Conservation (phyloP, 805 yeast species). For the Peterozyma toletana region DNA sequence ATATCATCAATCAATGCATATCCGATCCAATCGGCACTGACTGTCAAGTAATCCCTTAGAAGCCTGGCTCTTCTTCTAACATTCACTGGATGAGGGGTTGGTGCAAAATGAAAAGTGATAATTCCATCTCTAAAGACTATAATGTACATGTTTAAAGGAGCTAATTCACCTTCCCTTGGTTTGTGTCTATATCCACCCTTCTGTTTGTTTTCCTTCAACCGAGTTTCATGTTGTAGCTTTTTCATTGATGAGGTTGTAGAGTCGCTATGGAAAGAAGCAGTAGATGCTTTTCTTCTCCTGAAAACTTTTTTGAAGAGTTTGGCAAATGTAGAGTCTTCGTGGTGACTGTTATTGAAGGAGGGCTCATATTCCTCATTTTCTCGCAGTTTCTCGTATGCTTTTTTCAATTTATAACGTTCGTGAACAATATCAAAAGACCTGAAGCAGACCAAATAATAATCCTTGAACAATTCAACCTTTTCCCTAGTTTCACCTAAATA, state of each 20-base stretch:
- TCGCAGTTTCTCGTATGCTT: constrained; percentile 31
- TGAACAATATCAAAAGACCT: constrained; percentile 76
- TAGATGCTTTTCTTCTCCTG: background rate
- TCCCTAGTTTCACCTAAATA: constrained; percentile 91
- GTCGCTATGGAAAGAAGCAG: background rate
- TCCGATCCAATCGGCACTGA: constrained; percentile 94
- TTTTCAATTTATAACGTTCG: constrained; percentile 51
- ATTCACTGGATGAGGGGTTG: constrained; percentile 94
- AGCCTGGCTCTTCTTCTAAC: constrained; percentile 90
- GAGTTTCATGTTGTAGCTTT: constrained; percentile 8
- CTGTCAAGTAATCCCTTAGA: constrained; percentile 79
- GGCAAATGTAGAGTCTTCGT: background rate
- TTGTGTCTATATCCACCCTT: constrained; percentile 13
- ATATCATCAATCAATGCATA: constrained; percentile 95
- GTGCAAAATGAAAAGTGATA: constrained; percentile 86
- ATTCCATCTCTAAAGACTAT: constrained; percentile 90
- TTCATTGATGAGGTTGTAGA: constrained; percentile 8
- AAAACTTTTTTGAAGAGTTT: background rate
- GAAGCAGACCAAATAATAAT: constrained; percentile 89
- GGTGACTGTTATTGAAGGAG: constrained; percentile 11
- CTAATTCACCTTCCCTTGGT: constrained; percentile 48
- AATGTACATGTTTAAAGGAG: constrained; percentile 88
- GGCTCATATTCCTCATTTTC: constrained; percentile 1
- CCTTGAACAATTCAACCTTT: constrained; percentile 86
- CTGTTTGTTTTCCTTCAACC: constrained; percentile 12